These are phyloP conservation scores for Kazachstania sp. DNA, from an alignment of 1,139 yeast genomes.

Conservation along the genomic window DNA sequence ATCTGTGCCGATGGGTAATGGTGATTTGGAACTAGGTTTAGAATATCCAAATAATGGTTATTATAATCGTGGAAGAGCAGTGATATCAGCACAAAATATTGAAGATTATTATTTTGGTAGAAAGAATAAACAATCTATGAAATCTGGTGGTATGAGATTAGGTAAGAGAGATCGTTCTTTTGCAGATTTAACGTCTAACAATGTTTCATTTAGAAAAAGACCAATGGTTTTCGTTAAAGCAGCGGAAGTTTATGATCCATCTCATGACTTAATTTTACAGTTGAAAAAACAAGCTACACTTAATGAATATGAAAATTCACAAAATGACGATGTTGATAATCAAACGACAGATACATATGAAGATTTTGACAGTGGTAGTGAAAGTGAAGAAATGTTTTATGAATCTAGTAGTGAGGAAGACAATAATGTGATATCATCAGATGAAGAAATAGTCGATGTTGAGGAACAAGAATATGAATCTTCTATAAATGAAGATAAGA, in stretches of 20 bases:
- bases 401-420: conserved; percentile 35
- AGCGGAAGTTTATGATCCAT: conserved; percentile 58
- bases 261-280: conserved; percentile 39
- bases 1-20: conserved; percentile 32
- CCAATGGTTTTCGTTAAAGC: conserved; percentile 66
- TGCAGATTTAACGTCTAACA: background rate
- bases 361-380: background rate
- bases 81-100: conserved; percentile 17
- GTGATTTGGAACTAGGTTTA: conserved; percentile 16
- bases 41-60: conserved; percentile 6
- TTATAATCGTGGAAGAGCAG: conserved; percentile 11
- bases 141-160: conserved; percentile 27
- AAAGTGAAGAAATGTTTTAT: background rate
- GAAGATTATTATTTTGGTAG: conserved; percentile 29
- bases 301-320: conserved; percentile 36
- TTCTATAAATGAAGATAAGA: background rate
- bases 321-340: conserved; percentile 21
- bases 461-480: background rate
- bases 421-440: background rate
- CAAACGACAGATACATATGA: background rate
- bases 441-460: background rate
- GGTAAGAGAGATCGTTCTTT: conserved; percentile 11
- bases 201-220: conserved; percentile 37
- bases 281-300: conserved; percentile 16
- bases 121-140: conserved; percentile 21